Base-by-base conservation (phyloP, 331 rosid genomes). In the Saraca asoca region DNA sequence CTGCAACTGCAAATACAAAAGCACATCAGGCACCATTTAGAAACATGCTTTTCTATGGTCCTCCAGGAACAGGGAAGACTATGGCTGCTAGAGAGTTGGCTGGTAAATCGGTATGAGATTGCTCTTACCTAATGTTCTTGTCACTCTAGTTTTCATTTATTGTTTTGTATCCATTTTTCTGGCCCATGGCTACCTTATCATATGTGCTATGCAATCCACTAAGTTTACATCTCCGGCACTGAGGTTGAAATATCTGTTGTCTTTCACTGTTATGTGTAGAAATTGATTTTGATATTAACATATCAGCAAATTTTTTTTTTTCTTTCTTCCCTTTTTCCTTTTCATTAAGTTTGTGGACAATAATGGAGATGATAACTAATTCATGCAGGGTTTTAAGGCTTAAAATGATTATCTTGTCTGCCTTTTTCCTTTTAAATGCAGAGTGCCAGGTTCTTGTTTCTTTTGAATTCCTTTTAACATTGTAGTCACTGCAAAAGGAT, bases 31-130 rank as follows among this genome's bases (percentile, higher is more conserved):
- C 98, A 41, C 98, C 97, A 6, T 94, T 90, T 66, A 88, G 98
- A 56, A 94, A 94, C 73, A 90, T 94, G 92, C 90, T 94, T 71
- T 94, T 94, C 71, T 94, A 94, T 77, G 97, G 98, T n/a, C 96
- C 98, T 83, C 97, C 97, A 20, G 98, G 98, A 80, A 94, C 98
- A 41, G 98, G 98, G 60, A 94, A 94, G 64, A 94, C 98, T 56
- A 88, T 94, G 98, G 98, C 95, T 50, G 98, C 98, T 20, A 85
- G 98, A 74, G 97, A 90, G 81, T 67, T 94, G 70, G 98, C 98
- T 78, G 86, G 65, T 2, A 94, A 85, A 88, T 94, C 97, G 75
- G 97, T 94, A 90, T 24, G 96, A 51, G 33, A 62, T 71, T 70
- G 7, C 16, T 51, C 66, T 34, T 12, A 16, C 66, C 39, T 55